Evolutionary conservation across 179 eudicot species (phyloP), one percentile per base, ranked within the genome.

Genomic region (Pouteria campechiana): DNA sequence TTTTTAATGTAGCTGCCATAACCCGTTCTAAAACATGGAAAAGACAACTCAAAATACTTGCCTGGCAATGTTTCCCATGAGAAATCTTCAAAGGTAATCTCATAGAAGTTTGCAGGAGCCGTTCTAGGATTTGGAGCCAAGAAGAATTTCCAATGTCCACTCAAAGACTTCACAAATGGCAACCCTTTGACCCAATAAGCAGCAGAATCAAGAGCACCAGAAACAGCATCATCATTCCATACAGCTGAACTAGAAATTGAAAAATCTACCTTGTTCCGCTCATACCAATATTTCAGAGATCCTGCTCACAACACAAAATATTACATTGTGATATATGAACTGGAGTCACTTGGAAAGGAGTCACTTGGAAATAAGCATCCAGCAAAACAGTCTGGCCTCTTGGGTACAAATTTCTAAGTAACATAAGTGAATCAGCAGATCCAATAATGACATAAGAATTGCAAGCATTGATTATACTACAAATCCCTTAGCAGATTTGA

Each of bases 171-270:
- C 30, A 90, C 87, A 57, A 63, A 90, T 44, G 87, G 93, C 67
- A 85, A 73, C 52, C 67, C 86, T 73, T 90, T 68, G 41, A 79
- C 95, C 95, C 98, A 90, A 27, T 62, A 72, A 55, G 89, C 73
- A 46, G 98, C 98, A 68, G 83, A 81, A 48, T 76, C 83, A 46
- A 89, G 73, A 57, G 95, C 79, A 40, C 60, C 75, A 39, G 72
- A 53, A 44, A 85, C 87, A 64, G 95, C 95, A 72, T 66, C 73
- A 39, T 89, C 97, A 55, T 76, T 83, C 97, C 97, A 89, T 65
- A 58, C 62, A 13, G 97, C 95, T 47, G 68, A 57, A 29, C 58
- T 64, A 14, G 95, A 58, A 16, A 58, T 69, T 52, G 76, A 58
- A 46, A 74, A 32, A 69, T 78, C 74, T 45, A 79, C 93, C 60